Percentiles rank a stretch among this genome's conserved stretches.
phyloP scores from a whole-genome alignment of 169 alveolate species.

The Cryptosporidium muris region DNA sequence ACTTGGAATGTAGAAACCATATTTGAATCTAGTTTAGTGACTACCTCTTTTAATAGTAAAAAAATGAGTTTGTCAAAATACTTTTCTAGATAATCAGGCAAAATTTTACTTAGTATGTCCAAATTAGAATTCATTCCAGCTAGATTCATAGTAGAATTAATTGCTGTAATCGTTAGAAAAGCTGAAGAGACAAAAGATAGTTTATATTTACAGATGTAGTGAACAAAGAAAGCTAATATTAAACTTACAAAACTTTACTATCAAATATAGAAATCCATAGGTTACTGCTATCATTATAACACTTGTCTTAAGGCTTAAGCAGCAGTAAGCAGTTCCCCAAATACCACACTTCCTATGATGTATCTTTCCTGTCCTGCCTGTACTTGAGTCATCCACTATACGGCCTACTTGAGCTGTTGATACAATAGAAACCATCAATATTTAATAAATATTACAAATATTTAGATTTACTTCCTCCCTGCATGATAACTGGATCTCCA shows the following conservation, averaged over 20 bases:
- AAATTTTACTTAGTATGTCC: no score
- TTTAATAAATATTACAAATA: no score
- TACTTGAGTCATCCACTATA: slow-evolving; percentile 22
- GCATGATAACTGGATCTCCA: no score
- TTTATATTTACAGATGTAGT: not conserved
- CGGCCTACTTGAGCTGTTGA: slow-evolving; percentile 62
- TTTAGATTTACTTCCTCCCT: no score
- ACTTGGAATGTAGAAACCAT: no score
- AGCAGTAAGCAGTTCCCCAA: slow-evolving; percentile 69
- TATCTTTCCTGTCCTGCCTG: not conserved
- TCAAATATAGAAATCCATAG: slow-evolving; percentile 12
- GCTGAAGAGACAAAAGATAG: not conserved
- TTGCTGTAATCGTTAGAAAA: not conserved
- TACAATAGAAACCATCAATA: slow-evolving; percentile 52
- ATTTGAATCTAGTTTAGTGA: no score
- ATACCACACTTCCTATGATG: slow-evolving; percentile 28
- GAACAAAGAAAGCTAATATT: not conserved
- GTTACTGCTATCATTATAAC: slow-evolving; percentile 16
- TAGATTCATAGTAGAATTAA: no score
- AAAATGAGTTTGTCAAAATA: no score
- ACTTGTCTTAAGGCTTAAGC: slow-evolving; percentile 37
- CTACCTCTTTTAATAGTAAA: no score
- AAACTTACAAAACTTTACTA: slow-evolving; percentile 27
- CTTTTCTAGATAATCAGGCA: no score
- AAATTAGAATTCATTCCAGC: no score